phyloP scores from a whole-genome alignment of 2,329 filamentous ascomycete species.

The Onygenales sp. region DNA sequence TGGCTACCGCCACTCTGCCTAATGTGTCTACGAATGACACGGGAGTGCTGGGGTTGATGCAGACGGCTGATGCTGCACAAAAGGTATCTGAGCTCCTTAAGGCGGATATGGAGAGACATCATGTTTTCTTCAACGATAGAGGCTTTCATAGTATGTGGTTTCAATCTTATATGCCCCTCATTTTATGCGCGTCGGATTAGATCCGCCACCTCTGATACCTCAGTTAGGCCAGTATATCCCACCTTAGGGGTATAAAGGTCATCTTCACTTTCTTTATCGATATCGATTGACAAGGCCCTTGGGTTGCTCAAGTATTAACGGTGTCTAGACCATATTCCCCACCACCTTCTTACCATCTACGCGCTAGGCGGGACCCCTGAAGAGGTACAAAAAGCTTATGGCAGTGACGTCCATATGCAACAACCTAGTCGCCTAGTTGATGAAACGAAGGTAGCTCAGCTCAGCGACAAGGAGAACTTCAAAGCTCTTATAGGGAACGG shows the following conservation, averaged over 20 bases:
- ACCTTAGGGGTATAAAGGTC: too few species aligned
- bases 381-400: slow-evolving; percentile 55
- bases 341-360: slow-evolving; percentile 68
- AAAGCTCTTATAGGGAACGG: slow-evolving; percentile 53
- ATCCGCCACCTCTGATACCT: background rate
- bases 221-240: background rate
- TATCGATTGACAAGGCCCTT: too few species aligned
- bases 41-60: slow-evolving; percentile 38
- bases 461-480: slow-evolving; percentile 50
- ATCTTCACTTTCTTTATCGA: too few species aligned
- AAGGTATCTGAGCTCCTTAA: slow-evolving; percentile 62
- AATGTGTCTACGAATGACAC: slow-evolving; percentile 35
- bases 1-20: slow-evolving; percentile 41
- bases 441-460: slow-evolving; percentile 42
- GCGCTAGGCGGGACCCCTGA: slow-evolving; percentile 58
- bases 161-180: background rate
- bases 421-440: slow-evolving; percentile 41
- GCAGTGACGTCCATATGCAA: slow-evolving; percentile 59
- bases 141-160: slow-evolving; percentile 56
- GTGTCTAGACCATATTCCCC: slow-evolving; percentile 59
- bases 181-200: background rate
- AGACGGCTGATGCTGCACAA: slow-evolving; percentile 50
- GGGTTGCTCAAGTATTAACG: slow-evolving; percentile 5
- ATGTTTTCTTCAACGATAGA: slow-evolving; percentile 68
- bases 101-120: slow-evolving; percentile 60